A percentile compares a stretch with the other conserved stretches of the same genome.
phyloP scores from a whole-genome alignment of 257 asterid genomes.

The Petunia secreta region DNA sequence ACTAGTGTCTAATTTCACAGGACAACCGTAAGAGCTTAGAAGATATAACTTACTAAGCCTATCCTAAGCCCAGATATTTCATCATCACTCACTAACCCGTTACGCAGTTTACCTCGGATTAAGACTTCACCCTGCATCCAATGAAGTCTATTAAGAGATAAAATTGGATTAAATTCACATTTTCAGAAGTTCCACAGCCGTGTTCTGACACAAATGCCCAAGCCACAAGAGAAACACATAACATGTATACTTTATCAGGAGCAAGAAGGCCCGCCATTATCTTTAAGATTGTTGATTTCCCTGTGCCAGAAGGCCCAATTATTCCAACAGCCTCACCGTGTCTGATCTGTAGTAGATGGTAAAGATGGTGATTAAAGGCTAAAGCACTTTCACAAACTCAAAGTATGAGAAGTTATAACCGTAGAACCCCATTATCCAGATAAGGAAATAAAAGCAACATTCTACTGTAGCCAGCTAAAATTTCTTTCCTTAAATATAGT shows the following conservation, averaged over 20 bases:
- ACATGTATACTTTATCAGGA: constrained; percentile 81
- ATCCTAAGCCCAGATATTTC: constrained; percentile 96
- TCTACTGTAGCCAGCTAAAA: neutral
- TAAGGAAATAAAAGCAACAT: neutral
- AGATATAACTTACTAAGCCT: constrained; percentile 76
- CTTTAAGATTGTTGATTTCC: constrained; percentile 95
- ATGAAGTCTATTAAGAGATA: constrained; percentile 32
- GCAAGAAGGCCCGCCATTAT: constrained; percentile 99
- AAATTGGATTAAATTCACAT: constrained; percentile 27
- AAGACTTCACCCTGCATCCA: constrained; percentile 86
- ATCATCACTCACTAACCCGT: constrained; percentile 93
- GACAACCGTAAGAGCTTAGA: neutral
- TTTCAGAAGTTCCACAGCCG: constrained; percentile 14
- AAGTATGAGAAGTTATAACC: constrained; percentile 22
- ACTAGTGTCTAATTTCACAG: constrained; percentile 17
- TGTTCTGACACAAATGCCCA: neutral
- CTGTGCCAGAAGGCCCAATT: constrained; percentile 99
- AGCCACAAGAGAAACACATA: constrained; percentile 10
- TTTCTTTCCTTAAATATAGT: constrained; percentile 5
- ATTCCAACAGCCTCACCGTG: constrained; percentile 99
- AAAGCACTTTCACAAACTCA: constrained; percentile 21
- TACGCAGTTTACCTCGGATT: constrained; percentile 80
- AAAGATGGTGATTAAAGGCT: constrained; percentile 16
- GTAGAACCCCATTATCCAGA: neutral
- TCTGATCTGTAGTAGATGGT: constrained; percentile 67